phyloP scores from a whole-genome alignment of 2,329 filamentous ascomycete species.

The Aspergillus sp. region DNA sequence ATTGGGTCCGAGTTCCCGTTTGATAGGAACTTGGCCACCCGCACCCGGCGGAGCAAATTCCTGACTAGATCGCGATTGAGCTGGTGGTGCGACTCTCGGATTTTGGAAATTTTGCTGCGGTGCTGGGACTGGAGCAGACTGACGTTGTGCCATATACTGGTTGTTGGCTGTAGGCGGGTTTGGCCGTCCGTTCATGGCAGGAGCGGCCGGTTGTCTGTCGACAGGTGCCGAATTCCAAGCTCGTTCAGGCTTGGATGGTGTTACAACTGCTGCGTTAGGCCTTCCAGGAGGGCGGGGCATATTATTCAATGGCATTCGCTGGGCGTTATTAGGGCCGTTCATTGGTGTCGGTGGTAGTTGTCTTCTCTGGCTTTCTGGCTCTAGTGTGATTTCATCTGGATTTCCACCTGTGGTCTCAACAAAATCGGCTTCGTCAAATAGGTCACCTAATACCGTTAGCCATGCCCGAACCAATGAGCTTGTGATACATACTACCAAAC shows the following conservation, averaged over 20 bases:
- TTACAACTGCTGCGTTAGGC: constrained; percentile 23
- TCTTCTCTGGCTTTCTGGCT: constrained; percentile 22
- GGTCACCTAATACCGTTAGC: constrained; percentile 41
- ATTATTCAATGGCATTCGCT: constrained; percentile 15
- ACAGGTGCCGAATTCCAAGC: constrained; percentile 18
- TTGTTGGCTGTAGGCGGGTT: constrained; percentile 12
- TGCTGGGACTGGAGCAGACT: constrained; percentile 11
- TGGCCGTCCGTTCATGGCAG: constrained; percentile 12
- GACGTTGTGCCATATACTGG: constrained; percentile 12
- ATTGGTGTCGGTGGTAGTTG: constrained; percentile 22
- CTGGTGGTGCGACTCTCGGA: constrained; percentile 10
- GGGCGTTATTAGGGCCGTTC: constrained; percentile 12
- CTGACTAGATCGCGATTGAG: constrained; percentile 11
- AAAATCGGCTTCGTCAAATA: constrained; percentile 75
- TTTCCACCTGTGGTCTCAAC: constrained; percentile 64
- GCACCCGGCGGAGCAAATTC: constrained; percentile 5
- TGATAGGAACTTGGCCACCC: constrained; percentile 16
- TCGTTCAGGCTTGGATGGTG: constrained; percentile 36
- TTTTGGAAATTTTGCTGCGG: constrained; percentile 15
- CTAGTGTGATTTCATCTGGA: constrained; percentile 69
- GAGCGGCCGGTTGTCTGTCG: constrained; percentile 14
- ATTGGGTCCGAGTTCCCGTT: constrained; percentile 17
- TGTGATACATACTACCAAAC: constrained; percentile 34
- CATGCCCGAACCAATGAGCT: not conserved
- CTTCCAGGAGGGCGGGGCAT: constrained; percentile 10